Base-by-base conservation (phyloP, 2,329 filamentous ascomycete species). In the Trichoderma guizhouense region DNA sequence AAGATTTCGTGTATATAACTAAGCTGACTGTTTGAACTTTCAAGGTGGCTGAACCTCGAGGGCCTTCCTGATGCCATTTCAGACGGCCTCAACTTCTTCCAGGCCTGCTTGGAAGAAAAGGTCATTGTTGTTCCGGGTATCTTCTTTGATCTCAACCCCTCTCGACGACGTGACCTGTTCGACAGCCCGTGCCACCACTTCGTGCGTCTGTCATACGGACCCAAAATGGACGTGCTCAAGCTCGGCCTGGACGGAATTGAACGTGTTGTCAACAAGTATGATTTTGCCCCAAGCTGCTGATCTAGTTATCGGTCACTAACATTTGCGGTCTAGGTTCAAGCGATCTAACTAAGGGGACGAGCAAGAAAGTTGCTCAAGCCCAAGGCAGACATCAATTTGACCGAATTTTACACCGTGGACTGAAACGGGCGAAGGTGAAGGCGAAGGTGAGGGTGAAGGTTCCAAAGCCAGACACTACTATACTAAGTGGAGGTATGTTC, bases 61-160 rank as follows among this genome's bases (percentile, higher is more conserved):
- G 86, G 87, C 62, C 85, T 96, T 3, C 93, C 95, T 0, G 87
- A 88, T n/a, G 88, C 90, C 73, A 97, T 98, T 81, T 91, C 92
- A 72, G 95, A 98, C 80, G 95, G 95, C 9, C 85, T 98, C 78
- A 97, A 97, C 85, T 98, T 98, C 88, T 98, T 98, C 89, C 90
- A 96, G 81, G 94, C 94, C 34, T 96, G 96, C 79, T 85, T 98
- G 58, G 90, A 93, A 78, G 94, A 98, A 86, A 97, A 97, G 87
- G 93, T 97, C 76, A 98, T 98, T 79, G 94, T 98, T 21, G 95
- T 98, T 5, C 95, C 95, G 0, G 95, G 95, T 73, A 98, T 98
- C 82, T 98, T 98, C 88, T 98, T 98, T 81, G 95, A 98, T 79
- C 83, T 98, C 75, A 98, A 98, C 84, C 95, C 95, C 5, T 92